Percentiles rank a stretch among this genome's conserved stretches.
phyloP scores from a whole-genome alignment of 148 eudicot genomes.

The Camellia granthamiana region DNA sequence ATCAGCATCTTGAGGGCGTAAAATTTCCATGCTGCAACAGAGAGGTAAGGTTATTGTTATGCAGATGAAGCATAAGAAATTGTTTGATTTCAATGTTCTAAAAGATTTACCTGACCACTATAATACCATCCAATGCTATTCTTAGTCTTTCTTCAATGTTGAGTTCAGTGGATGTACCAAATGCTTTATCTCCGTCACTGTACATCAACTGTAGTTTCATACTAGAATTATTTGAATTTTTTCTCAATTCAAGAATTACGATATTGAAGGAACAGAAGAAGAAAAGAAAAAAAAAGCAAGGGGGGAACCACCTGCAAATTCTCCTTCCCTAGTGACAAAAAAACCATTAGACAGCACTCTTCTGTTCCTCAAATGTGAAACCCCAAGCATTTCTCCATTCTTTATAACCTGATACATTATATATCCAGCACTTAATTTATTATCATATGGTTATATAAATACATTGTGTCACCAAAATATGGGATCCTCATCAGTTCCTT shows the following conservation, averaged over 20 bases:
- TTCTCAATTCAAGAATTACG: slow-evolving; percentile 8
- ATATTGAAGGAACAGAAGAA: background rate
- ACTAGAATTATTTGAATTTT: slow-evolving; percentile 15
- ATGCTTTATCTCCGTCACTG: slow-evolving; percentile 97
- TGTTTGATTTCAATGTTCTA: background rate
- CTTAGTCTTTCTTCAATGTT: slow-evolving; percentile 82
- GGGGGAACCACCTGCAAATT: slow-evolving; percentile 67
- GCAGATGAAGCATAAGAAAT: background rate
- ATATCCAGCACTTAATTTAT: background rate
- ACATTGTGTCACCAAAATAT: background rate
- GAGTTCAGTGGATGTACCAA: slow-evolving; percentile 90
- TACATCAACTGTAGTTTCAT: slow-evolving; percentile 78
- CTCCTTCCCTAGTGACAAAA: slow-evolving; percentile 79
- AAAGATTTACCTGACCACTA: slow-evolving; percentile 71
- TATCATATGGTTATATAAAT: background rate
- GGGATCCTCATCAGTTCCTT: background rate
- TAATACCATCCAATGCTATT: slow-evolving; percentile 88
- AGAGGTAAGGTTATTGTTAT: slow-evolving; percentile 16
- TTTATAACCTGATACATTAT: slow-evolving; percentile 68
- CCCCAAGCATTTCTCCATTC: slow-evolving; percentile 99
- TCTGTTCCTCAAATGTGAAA: slow-evolving; percentile 89
- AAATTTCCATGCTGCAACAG: slow-evolving; percentile 77
- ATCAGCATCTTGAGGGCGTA: slow-evolving; percentile 65
- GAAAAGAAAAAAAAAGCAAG: background rate
- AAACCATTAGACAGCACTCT: slow-evolving; percentile 88